phyloP scores from a whole-genome alignment of 2,329 filamentous ascomycete genomes.

The Cladophialophora bantiana region DNA sequence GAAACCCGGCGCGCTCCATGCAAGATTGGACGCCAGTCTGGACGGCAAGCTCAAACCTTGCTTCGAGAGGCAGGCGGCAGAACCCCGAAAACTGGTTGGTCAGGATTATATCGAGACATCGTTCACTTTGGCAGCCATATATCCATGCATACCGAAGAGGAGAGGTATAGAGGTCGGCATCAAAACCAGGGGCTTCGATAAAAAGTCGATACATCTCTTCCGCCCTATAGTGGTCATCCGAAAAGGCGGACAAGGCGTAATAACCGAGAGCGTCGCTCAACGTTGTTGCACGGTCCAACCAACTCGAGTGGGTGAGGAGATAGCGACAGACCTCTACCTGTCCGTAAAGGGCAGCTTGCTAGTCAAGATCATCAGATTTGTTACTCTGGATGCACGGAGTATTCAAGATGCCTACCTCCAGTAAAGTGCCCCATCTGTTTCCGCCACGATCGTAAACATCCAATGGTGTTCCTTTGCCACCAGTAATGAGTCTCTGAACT shows the following conservation, averaged over 20 bases:
- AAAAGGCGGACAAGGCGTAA: too few relatives aligned
- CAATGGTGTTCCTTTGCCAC: slow-evolving; percentile 16
- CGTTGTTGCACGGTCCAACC: not conserved
- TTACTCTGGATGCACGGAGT: too few relatives aligned
- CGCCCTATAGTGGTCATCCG: too few relatives aligned
- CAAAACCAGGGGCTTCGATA: not conserved
- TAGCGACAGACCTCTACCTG: not conserved
- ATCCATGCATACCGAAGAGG: not conserved
- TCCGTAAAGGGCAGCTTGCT: not conserved
- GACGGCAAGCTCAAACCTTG: not conserved
- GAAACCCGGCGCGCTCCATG: not conserved
- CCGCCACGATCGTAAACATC: slow-evolving; percentile 12
- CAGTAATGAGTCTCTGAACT: slow-evolving; percentile 14
- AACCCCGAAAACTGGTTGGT: not conserved
- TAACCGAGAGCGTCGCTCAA: not conserved
- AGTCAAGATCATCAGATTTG: not conserved
- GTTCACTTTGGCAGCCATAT: not conserved
- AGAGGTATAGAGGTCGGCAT: not conserved
- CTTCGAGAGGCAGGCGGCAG: not conserved
- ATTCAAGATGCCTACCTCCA: not conserved
- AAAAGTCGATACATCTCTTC: not conserved
- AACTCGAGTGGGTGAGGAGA: not conserved
- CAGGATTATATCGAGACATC: not conserved
- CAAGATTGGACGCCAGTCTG: too few relatives aligned
- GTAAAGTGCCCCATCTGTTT: not conserved